Evolutionary conservation across 768 basidiomycete species (phyloP).

Genomic region (Trametes sanguinea): DNA sequence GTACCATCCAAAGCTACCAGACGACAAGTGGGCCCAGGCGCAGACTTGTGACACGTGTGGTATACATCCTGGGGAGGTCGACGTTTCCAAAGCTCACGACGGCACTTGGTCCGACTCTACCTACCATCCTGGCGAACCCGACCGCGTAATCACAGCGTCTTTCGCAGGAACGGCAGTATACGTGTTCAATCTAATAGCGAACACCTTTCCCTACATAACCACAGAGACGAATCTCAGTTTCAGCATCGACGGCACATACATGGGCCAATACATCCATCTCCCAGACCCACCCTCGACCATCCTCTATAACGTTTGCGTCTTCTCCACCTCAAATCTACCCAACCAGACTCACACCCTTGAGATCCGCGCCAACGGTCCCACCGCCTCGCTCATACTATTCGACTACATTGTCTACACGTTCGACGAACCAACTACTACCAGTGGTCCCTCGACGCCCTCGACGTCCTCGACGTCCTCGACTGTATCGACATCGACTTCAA

Average conservation of each 20-base stretch:
- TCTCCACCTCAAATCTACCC: conserved; percentile 3
- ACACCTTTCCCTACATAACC: neutral
- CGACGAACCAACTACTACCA: neutral
- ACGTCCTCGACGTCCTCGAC: too few relatives aligned
- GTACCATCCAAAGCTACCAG: conserved; percentile 5
- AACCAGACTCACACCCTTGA: conserved; percentile 5
- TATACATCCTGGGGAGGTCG: neutral
- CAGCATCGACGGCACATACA: conserved; percentile 5
- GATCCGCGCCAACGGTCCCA: neutral
- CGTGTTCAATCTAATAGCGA: too few relatives aligned
- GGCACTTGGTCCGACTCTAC: conserved; percentile 10
- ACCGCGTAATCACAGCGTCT: neutral
- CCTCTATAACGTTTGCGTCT: conserved; percentile 7
- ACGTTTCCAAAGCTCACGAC: neutral
- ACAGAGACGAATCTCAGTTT: conserved; percentile 4
- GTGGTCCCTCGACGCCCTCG: neutral
- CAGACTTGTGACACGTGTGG: neutral
- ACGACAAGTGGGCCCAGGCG: neutral
- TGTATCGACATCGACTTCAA: too few relatives aligned
- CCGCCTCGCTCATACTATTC: conserved; percentile 1
- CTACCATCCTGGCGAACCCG: neutral
- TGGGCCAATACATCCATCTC: neutral
- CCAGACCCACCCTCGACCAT: neutral
- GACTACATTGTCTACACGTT: conserved; percentile 16
- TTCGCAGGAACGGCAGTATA: neutral